Evolutionary conservation across 805 yeast genomes (phyloP).

Genomic region (Schwanniomyces pseudopolymorphus): DNA sequence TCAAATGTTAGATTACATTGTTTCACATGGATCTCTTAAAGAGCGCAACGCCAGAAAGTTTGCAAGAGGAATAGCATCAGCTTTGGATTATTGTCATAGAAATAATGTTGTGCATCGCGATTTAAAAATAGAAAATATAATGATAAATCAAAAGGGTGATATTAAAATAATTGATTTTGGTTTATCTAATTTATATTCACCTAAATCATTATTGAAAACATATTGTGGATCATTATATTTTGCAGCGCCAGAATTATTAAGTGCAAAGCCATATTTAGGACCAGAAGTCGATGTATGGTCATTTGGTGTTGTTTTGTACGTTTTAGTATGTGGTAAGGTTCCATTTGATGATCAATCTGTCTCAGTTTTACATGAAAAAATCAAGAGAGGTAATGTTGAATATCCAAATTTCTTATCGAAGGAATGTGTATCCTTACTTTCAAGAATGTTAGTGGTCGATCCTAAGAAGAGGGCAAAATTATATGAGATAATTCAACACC

Average conservation of each 20-base stretch:
- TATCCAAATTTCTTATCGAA: constrained; percentile 80
- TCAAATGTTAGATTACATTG: constrained; percentile 95
- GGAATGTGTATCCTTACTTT: constrained; percentile 76
- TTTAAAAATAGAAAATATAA: constrained; percentile 91
- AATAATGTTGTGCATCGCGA: constrained; percentile 97
- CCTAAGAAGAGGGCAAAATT: constrained; percentile 78
- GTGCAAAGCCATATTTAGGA: constrained; percentile 89
- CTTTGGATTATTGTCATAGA: constrained; percentile 88
- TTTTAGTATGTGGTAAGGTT: constrained; percentile 94
- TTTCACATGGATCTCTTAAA: constrained; percentile 90
- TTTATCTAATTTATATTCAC: constrained; percentile 79
- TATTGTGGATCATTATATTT: constrained; percentile 96
- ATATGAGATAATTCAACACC: constrained; percentile 78
- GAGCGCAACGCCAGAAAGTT: constrained; percentile 93
- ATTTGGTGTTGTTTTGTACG: constrained; percentile 94
- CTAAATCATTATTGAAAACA: constrained; percentile 73
- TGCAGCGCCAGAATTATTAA: constrained; percentile 96
- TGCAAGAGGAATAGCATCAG: constrained; percentile 91
- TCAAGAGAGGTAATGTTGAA: constrained; percentile 87
- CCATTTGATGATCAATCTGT: constrained; percentile 97
- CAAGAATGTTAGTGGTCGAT: constrained; percentile 90
- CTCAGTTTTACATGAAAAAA: constrained; percentile 87
- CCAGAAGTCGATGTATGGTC: constrained; percentile 99
- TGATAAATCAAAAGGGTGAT: constrained; percentile 92
- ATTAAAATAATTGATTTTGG: constrained; percentile 97